Percentiles rank a stretch among this genome's conserved stretches.
Conservation (phyloP, 306 rosid genomes). For the Calophaca sinica region DNA sequence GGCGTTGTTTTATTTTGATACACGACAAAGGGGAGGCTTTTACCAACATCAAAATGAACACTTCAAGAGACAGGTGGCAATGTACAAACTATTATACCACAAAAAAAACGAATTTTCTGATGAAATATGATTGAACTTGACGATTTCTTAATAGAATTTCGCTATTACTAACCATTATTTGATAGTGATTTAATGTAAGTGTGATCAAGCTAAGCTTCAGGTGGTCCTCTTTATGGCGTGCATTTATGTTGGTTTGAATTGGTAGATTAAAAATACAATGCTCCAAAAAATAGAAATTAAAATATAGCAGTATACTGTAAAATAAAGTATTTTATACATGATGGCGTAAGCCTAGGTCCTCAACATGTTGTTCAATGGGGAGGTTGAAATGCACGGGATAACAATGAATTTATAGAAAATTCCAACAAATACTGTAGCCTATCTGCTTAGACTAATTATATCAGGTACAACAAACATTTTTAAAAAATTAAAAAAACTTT, state of each 20-base stretch:
- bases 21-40: conserved; percentile 52
- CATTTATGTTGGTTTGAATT: conserved; percentile 12
- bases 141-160: conserved; percentile 51
- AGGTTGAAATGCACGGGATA: conserved; percentile 28
- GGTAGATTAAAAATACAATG: conserved; percentile 33
- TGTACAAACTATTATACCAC: conserved; percentile 20
- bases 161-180: conserved; percentile 29
- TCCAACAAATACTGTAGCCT: not conserved
- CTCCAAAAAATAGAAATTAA: not conserved
- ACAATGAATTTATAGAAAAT: not conserved
- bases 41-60: conserved; percentile 48
- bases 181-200: conserved; percentile 49
- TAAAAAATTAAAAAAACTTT: not conserved
- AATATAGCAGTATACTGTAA: too few relatives aligned
- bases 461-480: not conserved
- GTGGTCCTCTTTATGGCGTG: conserved; percentile 33
- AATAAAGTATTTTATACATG: not conserved
- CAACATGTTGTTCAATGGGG: not conserved
- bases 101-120: conserved; percentile 37
- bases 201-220: conserved; percentile 58
- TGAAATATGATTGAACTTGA: conserved; percentile 34
- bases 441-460: not conserved
- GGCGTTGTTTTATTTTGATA: conserved; percentile 8
- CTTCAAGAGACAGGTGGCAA: not conserved
- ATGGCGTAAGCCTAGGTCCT: conserved; percentile 5